Conservation (phyloP, 73 alveolate species). For the Paraurostyla sp. region DNA sequence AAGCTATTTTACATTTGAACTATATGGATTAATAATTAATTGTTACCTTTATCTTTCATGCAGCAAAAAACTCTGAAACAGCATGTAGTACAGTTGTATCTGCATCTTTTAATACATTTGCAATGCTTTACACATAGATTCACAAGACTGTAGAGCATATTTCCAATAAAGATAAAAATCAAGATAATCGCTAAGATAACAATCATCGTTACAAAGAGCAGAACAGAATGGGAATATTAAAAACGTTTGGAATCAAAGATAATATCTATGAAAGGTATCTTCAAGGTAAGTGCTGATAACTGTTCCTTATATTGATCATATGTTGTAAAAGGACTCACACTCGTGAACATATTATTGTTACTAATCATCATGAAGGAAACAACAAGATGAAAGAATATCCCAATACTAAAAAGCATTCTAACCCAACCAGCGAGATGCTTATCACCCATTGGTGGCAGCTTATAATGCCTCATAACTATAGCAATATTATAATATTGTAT, state of each 20-base stretch:
- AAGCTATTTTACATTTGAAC: no score
- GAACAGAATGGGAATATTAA: not conserved
- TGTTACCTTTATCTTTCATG: no score
- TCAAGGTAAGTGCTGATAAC: not conserved
- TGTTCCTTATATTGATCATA: not conserved
- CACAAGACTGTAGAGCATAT: not conserved
- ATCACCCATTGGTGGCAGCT: slow-evolving; percentile 65
- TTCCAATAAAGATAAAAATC: not conserved
- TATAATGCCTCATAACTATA: slow-evolving; percentile 60
- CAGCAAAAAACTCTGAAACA: no score
- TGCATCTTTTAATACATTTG: no score
- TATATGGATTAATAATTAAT: no score
- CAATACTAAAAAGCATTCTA: not conserved
- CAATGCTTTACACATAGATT: not conserved
- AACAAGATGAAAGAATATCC: not conserved
- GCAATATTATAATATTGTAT: not conserved
- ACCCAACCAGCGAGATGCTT: not conserved
- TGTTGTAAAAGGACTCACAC: not conserved
- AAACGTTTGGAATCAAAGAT: slow-evolving; percentile 39
- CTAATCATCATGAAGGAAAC: slow-evolving; percentile 39
- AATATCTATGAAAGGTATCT: slow-evolving; percentile 21
- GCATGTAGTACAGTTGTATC: no score
- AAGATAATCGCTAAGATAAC: not conserved
- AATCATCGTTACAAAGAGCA: slow-evolving; percentile 11
- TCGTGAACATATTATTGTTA: not conserved